These are phyloP conservation scores for Blastomyces gilchristii DNA, from an alignment of 2,329 filamentous ascomycete genomes.

Conservation along the genomic window DNA sequence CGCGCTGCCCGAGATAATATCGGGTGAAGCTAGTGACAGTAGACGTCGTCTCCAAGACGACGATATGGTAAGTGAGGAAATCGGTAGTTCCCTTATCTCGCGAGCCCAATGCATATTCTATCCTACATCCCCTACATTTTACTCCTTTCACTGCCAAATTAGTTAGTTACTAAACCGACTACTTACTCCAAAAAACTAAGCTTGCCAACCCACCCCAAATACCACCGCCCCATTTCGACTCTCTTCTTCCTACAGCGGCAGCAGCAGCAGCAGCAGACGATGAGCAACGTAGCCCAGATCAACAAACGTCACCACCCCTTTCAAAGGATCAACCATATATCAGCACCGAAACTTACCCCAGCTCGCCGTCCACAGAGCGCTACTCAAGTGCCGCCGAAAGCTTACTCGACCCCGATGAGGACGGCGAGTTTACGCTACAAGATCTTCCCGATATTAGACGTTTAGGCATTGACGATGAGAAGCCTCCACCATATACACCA, in stretches of 20 bases:
- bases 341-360: not conserved
- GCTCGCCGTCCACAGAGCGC: not conserved
- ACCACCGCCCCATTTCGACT: not conserved
- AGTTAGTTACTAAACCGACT: not conserved
- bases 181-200: not conserved
- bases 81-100: not conserved
- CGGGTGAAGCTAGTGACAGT: not conserved
- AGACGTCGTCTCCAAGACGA: not conserved
- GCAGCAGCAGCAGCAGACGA: not conserved
- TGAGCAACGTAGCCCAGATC: not conserved
- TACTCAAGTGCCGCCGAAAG: not conserved
- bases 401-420: not conserved
- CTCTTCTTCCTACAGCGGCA: not conserved
- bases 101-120: not conserved
- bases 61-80: not conserved
- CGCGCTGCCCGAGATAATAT: not conserved
- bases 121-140: not conserved
- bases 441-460: not conserved
- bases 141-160: too few relatives aligned
- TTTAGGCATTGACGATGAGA: not conserved
- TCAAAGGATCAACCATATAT: not conserved
- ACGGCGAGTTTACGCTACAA: not conserved
- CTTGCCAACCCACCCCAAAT: not conserved
- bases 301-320: not conserved
- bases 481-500: slow-evolving; percentile 1